phyloP scores from a whole-genome alignment of 176 grass and related monocot genomes.

The Juncus inflexus region DNA sequence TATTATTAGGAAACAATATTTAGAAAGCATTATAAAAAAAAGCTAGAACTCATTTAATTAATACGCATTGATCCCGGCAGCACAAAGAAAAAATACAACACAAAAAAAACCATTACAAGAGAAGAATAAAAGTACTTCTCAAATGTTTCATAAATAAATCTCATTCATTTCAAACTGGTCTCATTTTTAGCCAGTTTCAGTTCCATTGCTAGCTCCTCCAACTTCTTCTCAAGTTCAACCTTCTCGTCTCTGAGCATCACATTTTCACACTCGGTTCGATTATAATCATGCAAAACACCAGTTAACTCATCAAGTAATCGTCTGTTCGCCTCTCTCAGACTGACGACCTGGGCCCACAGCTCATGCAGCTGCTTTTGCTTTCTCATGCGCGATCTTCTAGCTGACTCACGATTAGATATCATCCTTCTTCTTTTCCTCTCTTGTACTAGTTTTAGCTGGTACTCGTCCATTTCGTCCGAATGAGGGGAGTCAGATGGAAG shows the following conservation, averaged over 20 bases:
- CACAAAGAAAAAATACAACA: constrained; percentile 37
- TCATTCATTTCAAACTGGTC: constrained; percentile 29
- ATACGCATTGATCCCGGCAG: constrained; percentile 14
- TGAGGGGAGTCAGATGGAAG: constrained; percentile 26
- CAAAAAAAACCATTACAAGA: constrained; percentile 23
- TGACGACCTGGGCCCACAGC: constrained; percentile 41
- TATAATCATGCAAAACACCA: constrained; percentile 27
- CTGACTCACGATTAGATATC: constrained; percentile 82
- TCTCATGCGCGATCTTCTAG: constrained; percentile 63
- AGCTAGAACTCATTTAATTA: constrained; percentile 21
- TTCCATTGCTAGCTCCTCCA: constrained; percentile 33
- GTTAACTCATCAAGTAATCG: constrained; percentile 75
- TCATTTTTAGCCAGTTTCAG: constrained; percentile 24
- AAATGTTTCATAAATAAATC: constrained; percentile 20
- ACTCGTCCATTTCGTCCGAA: constrained; percentile 38
- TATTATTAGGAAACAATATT: neutral
- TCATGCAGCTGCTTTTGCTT: constrained; percentile 79
- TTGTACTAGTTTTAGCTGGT: constrained; percentile 32
- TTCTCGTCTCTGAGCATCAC: constrained; percentile 47
- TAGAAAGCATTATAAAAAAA: constrained; percentile 2
- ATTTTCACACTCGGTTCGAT: constrained; percentile 45
- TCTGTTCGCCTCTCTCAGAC: constrained; percentile 46
- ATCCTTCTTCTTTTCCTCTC: constrained; percentile 70
- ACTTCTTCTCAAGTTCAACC: constrained; percentile 41
- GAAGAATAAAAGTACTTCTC: constrained; percentile 31